These are phyloP conservation scores for Cyberlindnera suaveolens DNA, from an alignment of 805 yeast genomes.

Conservation along the genomic window DNA sequence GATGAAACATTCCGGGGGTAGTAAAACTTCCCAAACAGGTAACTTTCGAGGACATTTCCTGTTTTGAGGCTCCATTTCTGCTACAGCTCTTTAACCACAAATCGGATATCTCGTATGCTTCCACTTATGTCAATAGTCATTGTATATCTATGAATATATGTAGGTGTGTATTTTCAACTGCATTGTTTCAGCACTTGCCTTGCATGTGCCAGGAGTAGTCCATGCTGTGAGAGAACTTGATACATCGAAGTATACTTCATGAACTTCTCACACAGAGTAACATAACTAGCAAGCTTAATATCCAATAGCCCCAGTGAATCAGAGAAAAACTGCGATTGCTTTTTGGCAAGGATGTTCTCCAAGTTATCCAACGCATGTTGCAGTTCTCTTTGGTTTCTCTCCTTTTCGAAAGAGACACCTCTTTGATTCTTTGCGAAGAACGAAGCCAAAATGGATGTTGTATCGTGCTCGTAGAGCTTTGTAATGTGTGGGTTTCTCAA, in stretches of 20 bases:
- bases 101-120: no score
- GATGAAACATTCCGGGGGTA: constrained; percentile 16
- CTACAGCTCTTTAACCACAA: neutral
- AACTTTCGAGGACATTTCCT: neutral
- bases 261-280: constrained; percentile 20
- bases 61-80: neutral
- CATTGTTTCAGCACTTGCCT: constrained; percentile 7
- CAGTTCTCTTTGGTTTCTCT: constrained; percentile 18
- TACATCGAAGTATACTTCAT: constrained; percentile 7
- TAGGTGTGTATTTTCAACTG: neutral
- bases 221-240: constrained; percentile 4
- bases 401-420: constrained; percentile 12
- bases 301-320: constrained; percentile 23
- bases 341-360: constrained; percentile 14
- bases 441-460: constrained; percentile 1
- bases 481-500: constrained; percentile 31
- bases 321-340: constrained; percentile 12
- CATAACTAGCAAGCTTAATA: constrained; percentile 28
- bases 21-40: neutral
- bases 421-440: constrained; percentile 5
- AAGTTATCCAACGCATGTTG: constrained; percentile 22
- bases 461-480: constrained; percentile 6
- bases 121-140: neutral
- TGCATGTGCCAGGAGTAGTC: constrained; percentile 14
- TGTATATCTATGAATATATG: neutral